Evolutionary conservation across 768 basidiomycete species (phyloP).

Genomic region (Phlebiopsis gigantea): DNA sequence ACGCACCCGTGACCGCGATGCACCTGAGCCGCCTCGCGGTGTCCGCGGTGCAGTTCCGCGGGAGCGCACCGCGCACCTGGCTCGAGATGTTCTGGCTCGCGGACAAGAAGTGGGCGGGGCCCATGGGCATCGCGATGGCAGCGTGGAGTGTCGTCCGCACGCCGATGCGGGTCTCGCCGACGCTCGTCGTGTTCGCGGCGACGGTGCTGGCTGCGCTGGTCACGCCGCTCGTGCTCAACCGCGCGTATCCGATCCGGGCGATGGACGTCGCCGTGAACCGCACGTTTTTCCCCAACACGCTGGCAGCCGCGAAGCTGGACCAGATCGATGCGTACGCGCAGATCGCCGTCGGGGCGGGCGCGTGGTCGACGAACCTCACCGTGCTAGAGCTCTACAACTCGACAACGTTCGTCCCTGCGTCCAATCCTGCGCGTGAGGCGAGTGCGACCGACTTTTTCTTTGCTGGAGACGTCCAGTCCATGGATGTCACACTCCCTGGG

Average conservation of each 20-base stretch:
- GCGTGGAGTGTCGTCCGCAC: slow-evolving; percentile 1
- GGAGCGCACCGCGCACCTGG: slow-evolving; percentile 13
- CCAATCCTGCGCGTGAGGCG: not conserved
- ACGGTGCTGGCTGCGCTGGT: slow-evolving; percentile 16
- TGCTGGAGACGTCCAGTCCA: slow-evolving; percentile 10
- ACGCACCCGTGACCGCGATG: not conserved
- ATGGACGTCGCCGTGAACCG: slow-evolving; percentile 7
- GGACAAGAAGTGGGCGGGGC: slow-evolving; percentile 16
- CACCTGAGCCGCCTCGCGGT: slow-evolving; percentile 1
- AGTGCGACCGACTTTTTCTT: slow-evolving; percentile 14
- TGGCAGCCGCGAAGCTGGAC: slow-evolving; percentile 1
- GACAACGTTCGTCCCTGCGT: slow-evolving; percentile 12
- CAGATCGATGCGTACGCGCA: slow-evolving; percentile 16
- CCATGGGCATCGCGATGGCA: slow-evolving; percentile 13
- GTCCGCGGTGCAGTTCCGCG: not conserved
- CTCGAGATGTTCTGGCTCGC: slow-evolving; percentile 21
- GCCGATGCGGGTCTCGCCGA: slow-evolving; percentile 9
- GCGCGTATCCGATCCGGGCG: slow-evolving; percentile 15
- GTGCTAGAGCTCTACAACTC: slow-evolving; percentile 13
- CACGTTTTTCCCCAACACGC: slow-evolving; percentile 11
- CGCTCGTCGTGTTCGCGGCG: slow-evolving; percentile 16
- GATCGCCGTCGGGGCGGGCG: slow-evolving; percentile 13
- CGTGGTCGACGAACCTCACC: slow-evolving; percentile 16
- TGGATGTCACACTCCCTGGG: slow-evolving; percentile 15
- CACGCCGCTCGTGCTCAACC: slow-evolving; percentile 17